These are phyloP conservation scores for Phaffomyces thermotolerans DNA, from an alignment of 805 yeast genomes.

Conservation along the genomic window DNA sequence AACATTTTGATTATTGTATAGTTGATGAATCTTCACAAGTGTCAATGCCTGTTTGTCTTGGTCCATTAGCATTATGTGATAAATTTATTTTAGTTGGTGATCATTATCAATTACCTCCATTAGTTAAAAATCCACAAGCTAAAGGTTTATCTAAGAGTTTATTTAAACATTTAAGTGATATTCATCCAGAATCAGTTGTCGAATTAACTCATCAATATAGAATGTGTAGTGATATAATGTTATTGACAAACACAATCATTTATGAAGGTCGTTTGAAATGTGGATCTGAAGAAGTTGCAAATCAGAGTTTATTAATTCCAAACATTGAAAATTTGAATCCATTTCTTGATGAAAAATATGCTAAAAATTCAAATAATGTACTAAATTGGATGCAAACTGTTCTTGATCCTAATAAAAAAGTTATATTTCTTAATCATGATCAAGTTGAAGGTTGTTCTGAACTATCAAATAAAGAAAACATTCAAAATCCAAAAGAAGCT, in stretches of 20 bases:
- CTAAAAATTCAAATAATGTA: background rate
- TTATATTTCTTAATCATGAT: slow-evolving; percentile 79
- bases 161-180: slow-evolving; percentile 66
- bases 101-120: slow-evolving; percentile 88
- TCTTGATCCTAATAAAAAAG: slow-evolving; percentile 49
- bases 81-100: slow-evolving; percentile 94
- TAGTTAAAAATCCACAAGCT: slow-evolving; percentile 67
- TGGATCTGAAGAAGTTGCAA: slow-evolving; percentile 60
- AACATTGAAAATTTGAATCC: slow-evolving; percentile 12
- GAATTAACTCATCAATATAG: slow-evolving; percentile 81
- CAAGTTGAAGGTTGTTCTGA: slow-evolving; percentile 48
- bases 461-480: slow-evolving; percentile 50
- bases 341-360: slow-evolving; percentile 1
- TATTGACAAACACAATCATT: slow-evolving; percentile 68
- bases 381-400: slow-evolving; percentile 50
- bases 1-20: slow-evolving; percentile 83
- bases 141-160: slow-evolving; percentile 60
- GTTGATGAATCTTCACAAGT: slow-evolving; percentile 97
- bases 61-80: slow-evolving; percentile 73
- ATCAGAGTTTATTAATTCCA: slow-evolving; percentile 48
- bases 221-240: slow-evolving; percentile 88
- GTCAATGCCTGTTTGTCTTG: slow-evolving; percentile 83
- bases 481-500: slow-evolving; percentile 71
- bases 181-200: slow-evolving; percentile 66
- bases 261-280: slow-evolving; percentile 73